phyloP scores from a whole-genome alignment of 495 filamentous ascomycete genomes.

The Lophium mytilinum region DNA sequence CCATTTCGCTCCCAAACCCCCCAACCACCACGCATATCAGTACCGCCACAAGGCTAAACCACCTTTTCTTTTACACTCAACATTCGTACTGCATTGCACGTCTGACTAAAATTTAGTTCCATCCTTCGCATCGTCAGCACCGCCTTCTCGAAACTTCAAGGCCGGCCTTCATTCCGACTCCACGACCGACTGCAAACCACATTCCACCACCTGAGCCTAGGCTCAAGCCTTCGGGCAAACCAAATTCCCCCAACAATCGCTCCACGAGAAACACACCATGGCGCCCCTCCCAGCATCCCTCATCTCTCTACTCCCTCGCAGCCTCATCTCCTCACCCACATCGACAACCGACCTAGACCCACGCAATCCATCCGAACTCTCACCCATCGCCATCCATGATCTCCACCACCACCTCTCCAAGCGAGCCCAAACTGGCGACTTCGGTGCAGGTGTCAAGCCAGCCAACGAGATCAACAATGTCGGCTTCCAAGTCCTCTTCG shows the following conservation, averaged over 20 bases:
- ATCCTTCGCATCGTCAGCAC: too few relatives aligned
- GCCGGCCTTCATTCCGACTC: too few relatives aligned
- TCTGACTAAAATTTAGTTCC: too few relatives aligned
- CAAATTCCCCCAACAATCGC: neutral
- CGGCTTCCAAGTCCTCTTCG: slow-evolving; percentile 76
- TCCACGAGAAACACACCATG: neutral
- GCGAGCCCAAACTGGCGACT: slow-evolving; percentile 25
- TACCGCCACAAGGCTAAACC: too few relatives aligned
- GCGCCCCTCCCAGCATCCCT: slow-evolving; percentile 12
- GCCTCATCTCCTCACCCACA: slow-evolving; percentile 3
- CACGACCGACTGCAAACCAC: too few relatives aligned
- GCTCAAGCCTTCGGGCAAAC: slow-evolving; percentile 4
- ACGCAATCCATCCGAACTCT: slow-evolving; percentile 7
- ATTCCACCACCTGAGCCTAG: neutral
- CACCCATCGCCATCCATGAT: slow-evolving; percentile 15
- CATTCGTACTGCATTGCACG: too few relatives aligned
- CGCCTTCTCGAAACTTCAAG: too few relatives aligned
- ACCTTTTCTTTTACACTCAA: too few relatives aligned
- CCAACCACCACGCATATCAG: too few relatives aligned
- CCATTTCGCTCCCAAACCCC: too few relatives aligned
- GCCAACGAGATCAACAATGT: slow-evolving; percentile 75
- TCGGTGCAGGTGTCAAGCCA: slow-evolving; percentile 46
- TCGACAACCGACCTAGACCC: slow-evolving; percentile 1
- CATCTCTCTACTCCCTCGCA: slow-evolving; percentile 10
- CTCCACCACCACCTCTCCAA: slow-evolving; percentile 15